These are phyloP conservation scores for Adansonia grandidieri DNA, from an alignment of 441 rosid species.

Conservation along the genomic window DNA sequence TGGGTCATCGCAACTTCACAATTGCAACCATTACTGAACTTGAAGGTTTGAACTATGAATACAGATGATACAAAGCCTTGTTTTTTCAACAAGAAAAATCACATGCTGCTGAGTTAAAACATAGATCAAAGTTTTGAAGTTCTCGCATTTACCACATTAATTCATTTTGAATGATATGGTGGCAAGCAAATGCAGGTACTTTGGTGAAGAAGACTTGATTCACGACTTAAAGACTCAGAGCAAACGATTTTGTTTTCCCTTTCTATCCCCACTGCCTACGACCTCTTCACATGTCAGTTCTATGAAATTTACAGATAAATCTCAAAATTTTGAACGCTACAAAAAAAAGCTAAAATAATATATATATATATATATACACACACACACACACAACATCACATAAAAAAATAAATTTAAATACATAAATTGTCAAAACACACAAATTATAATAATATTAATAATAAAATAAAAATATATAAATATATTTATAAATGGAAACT, in stretches of 20 bases:
- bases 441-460: too few relatives aligned
- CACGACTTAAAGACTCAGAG: conserved; percentile 7
- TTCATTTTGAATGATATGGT: conserved; percentile 18
- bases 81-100: background rate
- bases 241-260: conserved; percentile 2
- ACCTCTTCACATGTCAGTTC: conserved; percentile 36
- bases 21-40: conserved; percentile 6
- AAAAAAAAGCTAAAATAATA: too few relatives aligned
- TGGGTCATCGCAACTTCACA: too few relatives aligned
- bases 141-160: too few relatives aligned
- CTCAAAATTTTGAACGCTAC: background rate
- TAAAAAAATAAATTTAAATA: too few relatives aligned
- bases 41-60: conserved; percentile 2
- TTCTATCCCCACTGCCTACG: conserved; percentile 33
- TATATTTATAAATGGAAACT: too few relatives aligned
- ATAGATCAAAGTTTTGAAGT: too few relatives aligned
- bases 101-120: background rate
- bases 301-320: background rate
- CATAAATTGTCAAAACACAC: too few relatives aligned
- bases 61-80: too few relatives aligned
- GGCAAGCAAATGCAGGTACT: conserved; percentile 21
- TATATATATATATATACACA: too few relatives aligned
- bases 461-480: too few relatives aligned
- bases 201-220: conserved; percentile 21
- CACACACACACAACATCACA: too few relatives aligned